These are phyloP conservation scores for Myrica gale DNA, from an alignment of 306 rosid genomes.

Conservation along the genomic window DNA sequence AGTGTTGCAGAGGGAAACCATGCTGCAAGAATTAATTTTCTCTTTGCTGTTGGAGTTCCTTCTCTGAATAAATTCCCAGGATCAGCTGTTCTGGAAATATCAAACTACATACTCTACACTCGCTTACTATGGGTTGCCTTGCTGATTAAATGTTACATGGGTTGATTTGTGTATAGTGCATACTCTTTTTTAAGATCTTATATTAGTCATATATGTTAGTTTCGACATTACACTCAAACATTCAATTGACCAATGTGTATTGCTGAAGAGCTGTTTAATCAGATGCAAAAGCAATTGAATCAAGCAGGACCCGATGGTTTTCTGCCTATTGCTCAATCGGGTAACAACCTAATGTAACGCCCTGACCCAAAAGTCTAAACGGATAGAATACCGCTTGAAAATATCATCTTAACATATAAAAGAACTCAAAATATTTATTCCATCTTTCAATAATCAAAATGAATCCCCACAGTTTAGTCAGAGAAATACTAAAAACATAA, in stretches of 20 bases:
- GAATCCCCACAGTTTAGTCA: too few relatives aligned
- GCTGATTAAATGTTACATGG: not conserved
- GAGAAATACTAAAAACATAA: too few relatives aligned
- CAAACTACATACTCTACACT: not conserved
- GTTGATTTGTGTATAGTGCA: not conserved
- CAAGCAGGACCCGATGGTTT: not conserved
- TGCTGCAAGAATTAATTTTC: conserved; percentile 69
- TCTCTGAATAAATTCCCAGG: not conserved
- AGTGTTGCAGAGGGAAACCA: conserved; percentile 67
- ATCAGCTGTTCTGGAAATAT: not conserved
- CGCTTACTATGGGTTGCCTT: not conserved
- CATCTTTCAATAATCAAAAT: too few relatives aligned
- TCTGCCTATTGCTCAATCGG: not conserved
- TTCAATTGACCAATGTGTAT: not conserved
- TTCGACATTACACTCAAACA: too few relatives aligned
- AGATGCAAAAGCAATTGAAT: not conserved
- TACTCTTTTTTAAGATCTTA: not conserved
- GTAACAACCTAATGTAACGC: not conserved
- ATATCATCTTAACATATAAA: too few relatives aligned
- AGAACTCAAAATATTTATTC: too few relatives aligned
- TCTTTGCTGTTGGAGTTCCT: not conserved
- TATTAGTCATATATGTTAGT: too few relatives aligned
- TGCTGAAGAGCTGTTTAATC: not conserved
- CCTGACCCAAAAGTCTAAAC: too few relatives aligned
- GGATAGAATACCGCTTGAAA: too few relatives aligned